Evolutionary conservation across 768 basidiomycete species (phyloP).

Genomic region (Kwoniella sp.): DNA sequence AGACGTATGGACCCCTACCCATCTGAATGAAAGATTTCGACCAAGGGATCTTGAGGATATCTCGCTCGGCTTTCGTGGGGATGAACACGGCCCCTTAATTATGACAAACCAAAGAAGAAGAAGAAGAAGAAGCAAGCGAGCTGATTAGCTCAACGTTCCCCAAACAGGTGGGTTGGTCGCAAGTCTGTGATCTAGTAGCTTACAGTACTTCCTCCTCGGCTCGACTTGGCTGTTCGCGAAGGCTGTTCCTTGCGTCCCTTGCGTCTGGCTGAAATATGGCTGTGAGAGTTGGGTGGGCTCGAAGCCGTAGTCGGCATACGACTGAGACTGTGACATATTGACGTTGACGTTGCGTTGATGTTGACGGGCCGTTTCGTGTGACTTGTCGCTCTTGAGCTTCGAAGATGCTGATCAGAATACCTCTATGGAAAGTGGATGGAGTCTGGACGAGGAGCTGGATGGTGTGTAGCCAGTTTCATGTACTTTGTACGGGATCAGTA

Average conservation of each 20-base stretch:
- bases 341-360: no score
- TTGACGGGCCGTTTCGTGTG: not conserved
- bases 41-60: conserved; percentile 53
- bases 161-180: no score
- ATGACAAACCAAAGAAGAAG: not conserved
- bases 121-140: not conserved
- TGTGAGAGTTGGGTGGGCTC: conserved; percentile 50
- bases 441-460: no score
- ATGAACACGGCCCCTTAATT: conserved; percentile 52
- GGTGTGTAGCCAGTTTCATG: no score
- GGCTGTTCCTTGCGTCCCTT: conserved; percentile 38
- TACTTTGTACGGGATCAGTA: no score
- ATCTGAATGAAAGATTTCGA: conserved; percentile 39
- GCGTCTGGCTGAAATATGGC: conserved; percentile 44
- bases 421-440: no score
- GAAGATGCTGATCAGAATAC: not conserved
- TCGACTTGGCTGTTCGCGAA: conserved; percentile 47
- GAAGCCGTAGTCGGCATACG: conserved; percentile 35
- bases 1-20: conserved; percentile 44
- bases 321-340: conserved; percentile 31
- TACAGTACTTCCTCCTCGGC: conserved; percentile 55
- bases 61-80: conserved; percentile 43
- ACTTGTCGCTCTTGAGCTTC: not conserved
- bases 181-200: conserved; percentile 22
- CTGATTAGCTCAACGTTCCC: not conserved